Base-by-base conservation (phyloP, 441 rosid species). In the Adansonia grandidieri region DNA sequence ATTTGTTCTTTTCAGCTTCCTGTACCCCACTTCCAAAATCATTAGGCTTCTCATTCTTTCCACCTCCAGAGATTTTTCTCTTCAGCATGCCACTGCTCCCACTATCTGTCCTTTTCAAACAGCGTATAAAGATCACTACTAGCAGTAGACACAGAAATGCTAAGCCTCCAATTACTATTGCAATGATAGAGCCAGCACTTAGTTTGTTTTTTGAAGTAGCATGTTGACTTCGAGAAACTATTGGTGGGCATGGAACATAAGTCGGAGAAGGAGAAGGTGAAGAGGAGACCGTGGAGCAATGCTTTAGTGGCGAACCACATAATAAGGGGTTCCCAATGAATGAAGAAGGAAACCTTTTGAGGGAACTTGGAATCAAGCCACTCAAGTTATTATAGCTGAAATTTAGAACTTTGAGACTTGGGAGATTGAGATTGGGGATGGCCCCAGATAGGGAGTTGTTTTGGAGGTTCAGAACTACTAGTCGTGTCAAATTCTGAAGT, bases 1-100 rank as follows among this genome's bases (percentile, higher is more conserved):
- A 84, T 47, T 86, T 88, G 85, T 90, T 90, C 85, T 86, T 88
- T 82, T 90, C 91, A 9, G 91, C 85, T 79, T 85, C 90, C 81
- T 92, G 97, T 76, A 92, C 91, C 17, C 95, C 97, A 42, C 97
- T 92, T 7, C 95, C 97, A 13, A 92, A 92, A 57, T 89, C 92
- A 65, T 84, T 84, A 6, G 90, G 88, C 79, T 89, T 87, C 82
- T 88, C 86, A 53, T 73, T 77, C 51, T 67, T 87, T 61, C 80
- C 89, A 81, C 80, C 83, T 20, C 71, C 69, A 1, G 75, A 28
- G 54, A 65, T 71, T 73, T 77, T 84, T 19, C 17, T 69, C 24
- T 54, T 79, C 85, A 81, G 60, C 32, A 60, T 28, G 2, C 82
- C 67, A 40, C 76, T 66, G 9, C 74, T 78, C 42, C 58, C 64